Evolutionary conservation across 495 filamentous ascomycete species (phyloP), one percentile per base, ranked within the genome.

Genomic region (Wilcoxina mikolae): DNA sequence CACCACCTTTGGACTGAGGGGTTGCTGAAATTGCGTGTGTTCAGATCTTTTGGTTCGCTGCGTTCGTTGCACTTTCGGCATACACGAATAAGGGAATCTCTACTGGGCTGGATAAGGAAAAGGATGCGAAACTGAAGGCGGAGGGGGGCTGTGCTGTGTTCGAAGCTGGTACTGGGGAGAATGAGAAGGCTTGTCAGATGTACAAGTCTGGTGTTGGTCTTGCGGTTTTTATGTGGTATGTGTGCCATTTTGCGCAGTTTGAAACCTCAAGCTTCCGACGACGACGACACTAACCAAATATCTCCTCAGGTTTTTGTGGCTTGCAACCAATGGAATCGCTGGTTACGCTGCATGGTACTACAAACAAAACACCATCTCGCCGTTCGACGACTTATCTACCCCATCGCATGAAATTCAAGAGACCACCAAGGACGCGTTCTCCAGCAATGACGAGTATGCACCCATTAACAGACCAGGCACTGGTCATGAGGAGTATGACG

Each of bases 151-250:
- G 56, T 17, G 60, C 65, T 17, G 47, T 60, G 10, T 63, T 60
- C 24, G 47, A 55, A 5, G 57, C 64, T 18, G 58, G 60, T 2
- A 67, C 60, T 4, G 57, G 54, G 3, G 64, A 66, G 43, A 55
- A 51, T 15, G 57, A 57, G 2, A 66, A 70, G 12, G 76, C 60
- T 45, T 95, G 90, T 68, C 72, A 72, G 17, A 65, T 89, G 46
- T 88, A 84, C 72, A 82, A 84, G 51, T 83, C 79, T 12, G 80
- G 81, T 12, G 81, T 85, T n/a, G 85, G 79, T 15, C 70, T 94
- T 20, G 86, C 79, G 0, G 78, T 91, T 29, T 75, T 94, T 29
- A 79, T 93, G 67, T 86, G 80, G 88, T 94, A 76, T 41, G 79
- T 73, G 22, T 33, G 24, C 45, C 35, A 23, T 56, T 11, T 18